Evolutionary conservation across 805 yeast genomes (phyloP), one percentile per base, ranked within the genome.

Genomic region (Candida morakotiae): DNA sequence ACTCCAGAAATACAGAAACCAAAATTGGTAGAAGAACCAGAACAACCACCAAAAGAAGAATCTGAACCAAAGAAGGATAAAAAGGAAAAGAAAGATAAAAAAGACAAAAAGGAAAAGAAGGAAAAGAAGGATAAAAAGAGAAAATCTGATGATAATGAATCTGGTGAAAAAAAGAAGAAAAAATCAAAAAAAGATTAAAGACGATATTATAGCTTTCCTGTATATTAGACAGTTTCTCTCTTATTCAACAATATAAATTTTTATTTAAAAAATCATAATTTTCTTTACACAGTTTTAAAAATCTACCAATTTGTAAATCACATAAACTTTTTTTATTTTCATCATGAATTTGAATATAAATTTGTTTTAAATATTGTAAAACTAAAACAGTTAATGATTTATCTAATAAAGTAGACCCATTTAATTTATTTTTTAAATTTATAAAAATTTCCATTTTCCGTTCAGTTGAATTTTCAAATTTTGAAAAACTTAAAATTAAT

Each of bases 61-160:
- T 42, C 44, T 14, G 45, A 43, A 25, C 45, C 49, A 41, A 47
- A 55, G 47, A 52, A 59, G 36, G 53, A 62, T 38, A 51, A 56
- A 47, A 49, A 60, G 43, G 55, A 75, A 35, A 71, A 75, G 70
- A 73, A 73, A 64, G 70, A 55, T 43, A 63, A 70, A 58, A 63
- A 70, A 52, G 69, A 73, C 35, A 67, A 74, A 60, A 71, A 73
- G 54, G 71, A 73, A 49, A 71, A 76, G 60, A 75, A 75, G 55
- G 74, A 80, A 56, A 76, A 81, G 73, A 77, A 77, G 55, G 75
- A 77, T 60, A 76, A 79, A 65, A 75, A 70, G 45, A 73, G 74
- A 55, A 50, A 53, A 39, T 51, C 51, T 31, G 58, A 56, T 29
- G 63, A 59, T 35, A 52, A 46, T 11, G 60, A 75, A n/a, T n/a